phyloP scores from a whole-genome alignment of 257 asterid species.

The Primulina eburnea region DNA sequence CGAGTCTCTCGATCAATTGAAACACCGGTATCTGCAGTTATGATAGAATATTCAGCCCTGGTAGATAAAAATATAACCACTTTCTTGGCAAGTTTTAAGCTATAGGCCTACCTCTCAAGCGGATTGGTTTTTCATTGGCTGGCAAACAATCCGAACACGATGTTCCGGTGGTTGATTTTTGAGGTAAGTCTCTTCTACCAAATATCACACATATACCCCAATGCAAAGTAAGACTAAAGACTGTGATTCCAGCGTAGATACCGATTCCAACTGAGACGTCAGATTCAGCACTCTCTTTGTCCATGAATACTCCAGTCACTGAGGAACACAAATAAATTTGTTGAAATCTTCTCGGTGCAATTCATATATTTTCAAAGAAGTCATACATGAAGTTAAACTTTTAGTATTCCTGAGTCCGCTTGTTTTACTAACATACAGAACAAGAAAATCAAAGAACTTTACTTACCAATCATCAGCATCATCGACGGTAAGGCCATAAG shows the following conservation, averaged over 20 bases:
- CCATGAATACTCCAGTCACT: conserved; percentile 45
- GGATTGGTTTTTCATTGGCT: conserved; percentile 24
- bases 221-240: conserved; percentile 43
- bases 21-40: conserved; percentile 41
- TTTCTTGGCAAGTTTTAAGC: neutral
- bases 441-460: neutral
- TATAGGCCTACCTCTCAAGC: conserved; percentile 23
- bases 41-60: neutral
- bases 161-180: conserved; percentile 14
- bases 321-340: neutral
- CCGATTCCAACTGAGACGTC: conserved; percentile 48
- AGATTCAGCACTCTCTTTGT: conserved; percentile 39
- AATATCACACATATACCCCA: conserved; percentile 48
- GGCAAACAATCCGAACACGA: conserved; percentile 23
- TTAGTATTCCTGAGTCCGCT: too few relatives aligned
- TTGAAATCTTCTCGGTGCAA: neutral
- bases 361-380: neutral
- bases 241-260: conserved; percentile 45
- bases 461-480: conserved; percentile 52
- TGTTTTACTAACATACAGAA: neutral
- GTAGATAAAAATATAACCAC: neutral
- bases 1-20: conserved; percentile 37
- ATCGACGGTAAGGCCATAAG: conserved; percentile 55
- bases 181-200: conserved; percentile 32
- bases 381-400: neutral